Evolutionary conservation across 257 asterid species (phyloP).

Genomic region (Petrea volubilis): DNA sequence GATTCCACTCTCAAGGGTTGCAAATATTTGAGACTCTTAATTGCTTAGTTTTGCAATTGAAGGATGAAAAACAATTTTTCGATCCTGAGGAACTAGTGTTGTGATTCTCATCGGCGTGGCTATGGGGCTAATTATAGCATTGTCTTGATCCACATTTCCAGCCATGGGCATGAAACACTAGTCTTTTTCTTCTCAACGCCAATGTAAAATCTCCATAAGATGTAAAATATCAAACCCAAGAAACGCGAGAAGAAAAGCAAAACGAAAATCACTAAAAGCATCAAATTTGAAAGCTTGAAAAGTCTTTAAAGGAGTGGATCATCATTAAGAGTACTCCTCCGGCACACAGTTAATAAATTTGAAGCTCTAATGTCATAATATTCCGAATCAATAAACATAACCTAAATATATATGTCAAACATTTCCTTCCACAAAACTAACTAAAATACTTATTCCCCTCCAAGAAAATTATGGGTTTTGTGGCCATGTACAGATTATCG

Average conservation of each 20-base stretch:
- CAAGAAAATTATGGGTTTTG: slow-evolving; percentile 27
- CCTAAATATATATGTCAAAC: background rate
- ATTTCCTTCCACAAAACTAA: background rate
- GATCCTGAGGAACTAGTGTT: slow-evolving; percentile 1
- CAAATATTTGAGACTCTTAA: slow-evolving; percentile 36
- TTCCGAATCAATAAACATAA: too few species aligned
- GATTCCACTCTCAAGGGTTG: slow-evolving; percentile 43
- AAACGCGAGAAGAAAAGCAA: background rate
- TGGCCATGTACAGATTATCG: slow-evolving; percentile 35
- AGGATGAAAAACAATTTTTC: slow-evolving; percentile 34
- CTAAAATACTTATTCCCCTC: background rate
- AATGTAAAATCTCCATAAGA: too few species aligned
- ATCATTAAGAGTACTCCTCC: background rate
- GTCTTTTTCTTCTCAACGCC: background rate
- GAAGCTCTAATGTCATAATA: background rate
- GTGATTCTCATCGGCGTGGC: background rate
- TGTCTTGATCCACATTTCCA: too few species aligned
- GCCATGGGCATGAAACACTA: background rate
- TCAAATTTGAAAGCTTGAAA: background rate
- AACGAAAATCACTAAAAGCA: background rate
- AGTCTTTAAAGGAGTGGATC: background rate
- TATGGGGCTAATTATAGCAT: too few species aligned
- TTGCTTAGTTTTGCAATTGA: slow-evolving; percentile 48
- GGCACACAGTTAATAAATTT: background rate
- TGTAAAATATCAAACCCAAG: too few species aligned